Percentiles rank a stretch among this genome's conserved stretches.
Conservation (phyloP, 805 yeast species). For the Metschnikowia henanensis region DNA sequence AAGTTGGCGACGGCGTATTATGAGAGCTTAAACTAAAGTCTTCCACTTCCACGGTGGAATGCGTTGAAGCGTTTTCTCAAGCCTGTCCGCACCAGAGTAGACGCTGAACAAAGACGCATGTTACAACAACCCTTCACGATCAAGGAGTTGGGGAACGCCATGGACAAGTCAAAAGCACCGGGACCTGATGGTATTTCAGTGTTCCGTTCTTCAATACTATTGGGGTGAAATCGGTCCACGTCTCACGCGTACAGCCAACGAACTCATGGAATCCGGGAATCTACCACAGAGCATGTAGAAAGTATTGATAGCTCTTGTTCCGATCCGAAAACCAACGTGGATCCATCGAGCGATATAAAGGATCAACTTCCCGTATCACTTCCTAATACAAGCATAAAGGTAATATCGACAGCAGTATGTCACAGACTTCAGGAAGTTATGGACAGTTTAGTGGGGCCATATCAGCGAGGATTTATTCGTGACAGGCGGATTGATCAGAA, state of each 20-base stretch:
- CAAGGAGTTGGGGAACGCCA: neutral
- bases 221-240: neutral
- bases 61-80: too few relatives aligned
- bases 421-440: neutral
- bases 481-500: neutral
- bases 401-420: constrained; percentile 1
- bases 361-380: neutral
- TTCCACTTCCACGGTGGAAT: too few relatives aligned
- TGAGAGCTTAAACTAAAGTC: too few relatives aligned
- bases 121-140: neutral
- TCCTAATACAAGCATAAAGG: neutral
- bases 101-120: neutral
- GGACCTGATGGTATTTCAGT: neutral
- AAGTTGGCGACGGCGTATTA: too few relatives aligned
- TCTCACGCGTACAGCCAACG: neutral
- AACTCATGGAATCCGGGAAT: neutral
- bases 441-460: neutral
- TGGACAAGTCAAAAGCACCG: neutral
- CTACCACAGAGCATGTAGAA: neutral
- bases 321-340: too few relatives aligned
- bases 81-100: too few relatives aligned
- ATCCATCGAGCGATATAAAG: neutral
- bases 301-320: neutral
- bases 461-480: neutral
- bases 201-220: neutral